phyloP scores from a whole-genome alignment of 495 filamentous ascomycete species.

The Rhypophila decipiens region DNA sequence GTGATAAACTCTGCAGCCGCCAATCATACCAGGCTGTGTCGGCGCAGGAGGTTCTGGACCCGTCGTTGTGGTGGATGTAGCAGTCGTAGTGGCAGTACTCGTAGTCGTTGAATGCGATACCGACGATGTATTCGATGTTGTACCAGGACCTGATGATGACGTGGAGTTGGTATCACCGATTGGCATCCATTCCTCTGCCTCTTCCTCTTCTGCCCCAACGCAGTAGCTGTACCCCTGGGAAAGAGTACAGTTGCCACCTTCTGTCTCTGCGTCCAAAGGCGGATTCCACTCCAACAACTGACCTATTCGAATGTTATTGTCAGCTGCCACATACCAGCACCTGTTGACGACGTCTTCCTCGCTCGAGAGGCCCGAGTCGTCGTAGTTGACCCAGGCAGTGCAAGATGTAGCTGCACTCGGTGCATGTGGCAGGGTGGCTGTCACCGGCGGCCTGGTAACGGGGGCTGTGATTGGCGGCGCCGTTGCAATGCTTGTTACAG shows the following conservation, averaged over 20 bases:
- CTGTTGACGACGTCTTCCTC: neutral
- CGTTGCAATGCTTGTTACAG: too few relatives aligned
- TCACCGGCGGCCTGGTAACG: neutral
- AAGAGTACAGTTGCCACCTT: neutral
- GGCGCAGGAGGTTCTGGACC: constrained; percentile 22
- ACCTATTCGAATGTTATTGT: neutral
- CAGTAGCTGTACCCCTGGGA: neutral
- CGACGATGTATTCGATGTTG: too few relatives aligned
- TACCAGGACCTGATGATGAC: too few relatives aligned
- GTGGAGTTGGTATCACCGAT: too few relatives aligned
- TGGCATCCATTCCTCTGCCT: too few relatives aligned
- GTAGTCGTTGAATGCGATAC: too few relatives aligned
- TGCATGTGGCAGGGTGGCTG: neutral
- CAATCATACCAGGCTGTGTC: constrained; percentile 29
- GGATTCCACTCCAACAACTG: neutral
- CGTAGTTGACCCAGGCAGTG: neutral
- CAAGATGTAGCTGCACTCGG: neutral
- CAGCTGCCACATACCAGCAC: neutral
- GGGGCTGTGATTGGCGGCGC: neutral
- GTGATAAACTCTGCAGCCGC: constrained; percentile 37
- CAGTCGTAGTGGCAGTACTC: too few relatives aligned
- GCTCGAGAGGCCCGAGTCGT: neutral
- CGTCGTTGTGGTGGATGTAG: too few relatives aligned
- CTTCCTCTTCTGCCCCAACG: neutral
- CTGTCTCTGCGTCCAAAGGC: neutral